Conservation (phyloP, 2,329 filamentous ascomycete species). For the Pyrenophora graminea region DNA sequence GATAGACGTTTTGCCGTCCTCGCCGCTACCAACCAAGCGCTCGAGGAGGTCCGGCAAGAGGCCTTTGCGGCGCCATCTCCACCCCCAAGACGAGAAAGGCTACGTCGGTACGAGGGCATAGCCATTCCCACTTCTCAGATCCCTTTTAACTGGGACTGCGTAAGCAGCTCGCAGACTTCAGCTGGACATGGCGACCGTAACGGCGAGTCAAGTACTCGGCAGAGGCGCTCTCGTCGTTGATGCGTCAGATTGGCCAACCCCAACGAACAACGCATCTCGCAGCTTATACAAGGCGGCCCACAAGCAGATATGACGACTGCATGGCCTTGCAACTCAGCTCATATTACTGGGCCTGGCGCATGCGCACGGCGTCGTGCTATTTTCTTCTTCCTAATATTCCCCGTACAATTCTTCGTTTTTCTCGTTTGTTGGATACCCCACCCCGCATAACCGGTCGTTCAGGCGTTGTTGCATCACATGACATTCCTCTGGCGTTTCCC, state of each 20-base stretch:
- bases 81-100: slow-evolving; percentile 36
- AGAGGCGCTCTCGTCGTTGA: slow-evolving; percentile 35
- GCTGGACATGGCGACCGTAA: slow-evolving; percentile 14
- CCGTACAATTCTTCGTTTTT: neutral
- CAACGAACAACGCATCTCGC: neutral
- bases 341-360: neutral
- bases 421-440: slow-evolving; percentile 3
- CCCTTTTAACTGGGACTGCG: slow-evolving; percentile 45
- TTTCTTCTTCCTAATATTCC: neutral
- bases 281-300: neutral
- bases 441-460: slow-evolving; percentile 4
- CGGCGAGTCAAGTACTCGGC: slow-evolving; percentile 29
- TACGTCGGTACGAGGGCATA: slow-evolving; percentile 40
- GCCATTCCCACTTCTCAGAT: slow-evolving; percentile 37
- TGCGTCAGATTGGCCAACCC: neutral
- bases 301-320: neutral
- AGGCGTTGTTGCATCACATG: slow-evolving; percentile 7
- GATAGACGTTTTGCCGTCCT: slow-evolving; percentile 46
- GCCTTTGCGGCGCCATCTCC: slow-evolving; percentile 43
- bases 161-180: slow-evolving; percentile 42
- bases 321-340: neutral
- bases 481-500: neutral
- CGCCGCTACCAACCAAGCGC: slow-evolving; percentile 44
- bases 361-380: neutral
- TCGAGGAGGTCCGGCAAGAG: slow-evolving; percentile 42